These are phyloP conservation scores for Monilinia polystroma DNA, from an alignment of 2,329 filamentous ascomycete species.

Conservation along the genomic window DNA sequence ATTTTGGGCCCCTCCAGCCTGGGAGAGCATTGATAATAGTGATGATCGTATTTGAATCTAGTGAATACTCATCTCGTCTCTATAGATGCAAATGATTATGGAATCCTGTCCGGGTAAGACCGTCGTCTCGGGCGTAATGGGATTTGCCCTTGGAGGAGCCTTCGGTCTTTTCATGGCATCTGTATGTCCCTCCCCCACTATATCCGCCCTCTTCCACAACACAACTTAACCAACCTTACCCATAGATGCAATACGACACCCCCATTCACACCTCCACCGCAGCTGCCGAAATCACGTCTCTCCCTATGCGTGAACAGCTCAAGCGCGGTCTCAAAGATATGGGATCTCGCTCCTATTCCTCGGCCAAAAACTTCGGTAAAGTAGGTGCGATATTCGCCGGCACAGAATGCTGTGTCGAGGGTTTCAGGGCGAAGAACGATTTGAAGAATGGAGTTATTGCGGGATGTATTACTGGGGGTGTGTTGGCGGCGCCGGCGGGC, in stretches of 20 bases:
- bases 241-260: slow-evolving; percentile 96
- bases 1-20: background rate
- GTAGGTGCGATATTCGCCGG: slow-evolving; percentile 89
- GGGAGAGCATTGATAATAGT: background rate
- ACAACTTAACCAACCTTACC: background rate
- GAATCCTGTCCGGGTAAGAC: slow-evolving; percentile 91
- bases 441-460: slow-evolving; percentile 82
- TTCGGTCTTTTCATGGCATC: slow-evolving; percentile 99
- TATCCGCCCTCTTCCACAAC: slow-evolving; percentile 13
- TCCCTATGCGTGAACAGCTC: slow-evolving; percentile 83
- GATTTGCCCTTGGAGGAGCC: slow-evolving; percentile 87
- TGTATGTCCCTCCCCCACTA: slow-evolving; percentile 53
- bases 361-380: slow-evolving; percentile 91
- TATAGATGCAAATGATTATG: slow-evolving; percentile 54
- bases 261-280: slow-evolving; percentile 56
- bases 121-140: slow-evolving; percentile 85
- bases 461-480: slow-evolving; percentile 87
- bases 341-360: slow-evolving; percentile 77
- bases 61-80: background rate
- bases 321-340: slow-evolving; percentile 89
- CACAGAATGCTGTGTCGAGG: slow-evolving; percentile 95
- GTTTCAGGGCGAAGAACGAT: slow-evolving; percentile 90
- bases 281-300: slow-evolving; percentile 50
- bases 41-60: background rate
- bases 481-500: slow-evolving; percentile 81